Base-by-base conservation (phyloP, 306 rosid genomes). In the Sicyos baderoa region DNA sequence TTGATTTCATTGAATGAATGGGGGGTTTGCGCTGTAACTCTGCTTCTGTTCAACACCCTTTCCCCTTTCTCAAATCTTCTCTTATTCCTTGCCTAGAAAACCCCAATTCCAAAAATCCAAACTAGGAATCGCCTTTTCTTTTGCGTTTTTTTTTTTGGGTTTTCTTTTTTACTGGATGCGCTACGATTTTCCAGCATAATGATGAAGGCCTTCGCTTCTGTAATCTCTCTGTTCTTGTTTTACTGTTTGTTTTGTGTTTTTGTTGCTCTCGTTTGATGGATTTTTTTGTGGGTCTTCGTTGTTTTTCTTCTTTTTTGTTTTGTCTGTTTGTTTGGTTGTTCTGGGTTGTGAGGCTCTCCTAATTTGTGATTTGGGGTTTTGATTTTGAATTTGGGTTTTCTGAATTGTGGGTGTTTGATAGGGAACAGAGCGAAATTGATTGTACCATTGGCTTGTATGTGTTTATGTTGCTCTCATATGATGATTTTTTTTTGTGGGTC, bases 161-260 rank as follows among this genome's bases (percentile, higher is more conserved):
- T n/a, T 58, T 35, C 42, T 27, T 60, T 22, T 19, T 76, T 42
- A 72, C 61, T 53, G 53, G 80, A 60, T 66, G 61, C 64, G 55
- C 65, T 68, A 29, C 75, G 23, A 56, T 77, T 57, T 14, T 71
- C 70, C 37, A 47, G 17, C 50, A 35, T 40, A 22, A 57, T 68
- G 68, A 85, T 82, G 84, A 85, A 82, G 68, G 52, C 80, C 80
- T 71, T 71, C 71, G 68, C 71, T 78, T 68, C 79, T 63, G 79
- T 85, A 76, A 79, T 61, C 32, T 25, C 22, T 29, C 27, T 68
- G 10, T 21, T 16, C 54, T 53, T 25, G 11, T 48, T 21, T 75
- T 11, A n/a, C 15, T 44, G 4, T 37, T 16, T 71, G 40, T 25
- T 57, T 52, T 13, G 54, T 23, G 4, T 71, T 7, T 75, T 50